Base-by-base conservation (phyloP, 1,139 yeast genomes). In the Pichia terricola region DNA sequence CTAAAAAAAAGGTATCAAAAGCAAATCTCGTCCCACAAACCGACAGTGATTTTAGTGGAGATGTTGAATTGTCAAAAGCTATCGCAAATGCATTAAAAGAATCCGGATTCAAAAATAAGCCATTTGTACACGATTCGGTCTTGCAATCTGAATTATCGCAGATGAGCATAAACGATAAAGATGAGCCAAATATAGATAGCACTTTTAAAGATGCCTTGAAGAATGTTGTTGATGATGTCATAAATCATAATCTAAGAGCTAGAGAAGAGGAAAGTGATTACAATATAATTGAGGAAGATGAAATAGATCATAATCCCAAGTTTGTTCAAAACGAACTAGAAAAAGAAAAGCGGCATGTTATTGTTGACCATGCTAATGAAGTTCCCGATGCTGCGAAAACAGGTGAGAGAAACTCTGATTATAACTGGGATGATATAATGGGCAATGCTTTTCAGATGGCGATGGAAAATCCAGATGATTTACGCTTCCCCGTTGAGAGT, bases 391-490 rank as follows among this genome's bases (percentile, higher is more conserved):
- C 22, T 16, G 22, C 22, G 22, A 16, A 16, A 16, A 16, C 22
- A 16, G 22, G 22, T 16, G 22, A 16, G 22, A 16, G 22, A 16
- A 16, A 16, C 22, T 16, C 22, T 16, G 72, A 67, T 47, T 59
- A 69, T 40, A 75, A 72, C 50, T 73, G 75, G 78, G 79, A 77
- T 55, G 83, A 77, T 52, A 81, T 82, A 51, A 72, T 81, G 68
- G 83, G 79, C 52, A 80, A 79, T 62, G 89, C 88, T 0, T 71
- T 81, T 63, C 73, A 74, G 41, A 72, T 81, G 81, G 89, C 89
- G 0, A 70, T 77, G 72, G 81, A 77, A 50, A 74, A 77, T 50
- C 83, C 84, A 5, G 74, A 71, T 33, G 76, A 75, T 28, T 67
- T 79, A 36, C 60, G 78, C 38, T 70, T 74, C 31, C 41, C 40